phyloP scores from a whole-genome alignment of 1,284 basidiomycete species.

The Lentinus polychrous region DNA sequence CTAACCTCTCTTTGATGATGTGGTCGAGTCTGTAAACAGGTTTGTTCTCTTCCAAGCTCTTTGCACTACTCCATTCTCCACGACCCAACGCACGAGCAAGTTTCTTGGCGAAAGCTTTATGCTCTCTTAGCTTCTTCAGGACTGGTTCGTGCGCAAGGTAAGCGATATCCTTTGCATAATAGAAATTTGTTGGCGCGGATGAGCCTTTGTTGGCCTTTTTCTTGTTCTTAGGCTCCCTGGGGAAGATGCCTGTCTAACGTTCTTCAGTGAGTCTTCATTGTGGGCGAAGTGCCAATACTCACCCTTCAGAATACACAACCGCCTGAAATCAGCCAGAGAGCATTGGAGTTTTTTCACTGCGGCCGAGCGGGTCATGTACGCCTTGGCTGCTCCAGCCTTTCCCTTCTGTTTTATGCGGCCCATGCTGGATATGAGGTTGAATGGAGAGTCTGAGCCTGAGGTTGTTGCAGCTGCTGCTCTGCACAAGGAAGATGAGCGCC shows the following conservation, averaged over 20 bases:
- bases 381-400: constrained; percentile 91
- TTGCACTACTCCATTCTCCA: constrained; percentile 92
- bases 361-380: constrained; percentile 87
- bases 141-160: constrained; percentile 98
- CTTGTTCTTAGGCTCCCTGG: constrained; percentile 87
- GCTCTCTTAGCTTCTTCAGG: constrained; percentile 90
- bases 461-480: no score
- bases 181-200: constrained; percentile 95
- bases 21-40: constrained; percentile 89
- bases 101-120: constrained; percentile 99
- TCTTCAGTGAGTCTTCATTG: background rate
- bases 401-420: constrained; percentile 87
- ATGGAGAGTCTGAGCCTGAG: background rate
- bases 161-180: constrained; percentile 97
- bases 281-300: constrained; percentile 15
- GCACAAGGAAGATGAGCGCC: constrained; percentile 5
- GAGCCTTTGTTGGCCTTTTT: constrained; percentile 98
- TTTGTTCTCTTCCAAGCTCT: constrained; percentile 90
- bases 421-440: constrained; percentile 40
- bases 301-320: constrained; percentile 98
- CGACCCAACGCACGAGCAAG: constrained; percentile 89
- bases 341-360: constrained; percentile 93
- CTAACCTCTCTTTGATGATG: constrained; percentile 94
- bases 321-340: constrained; percentile 94
- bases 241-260: constrained; percentile 78